Base-by-base conservation (phyloP, 2,329 filamentous ascomycete species). In the Aspergillus aculeatinus region DNA sequence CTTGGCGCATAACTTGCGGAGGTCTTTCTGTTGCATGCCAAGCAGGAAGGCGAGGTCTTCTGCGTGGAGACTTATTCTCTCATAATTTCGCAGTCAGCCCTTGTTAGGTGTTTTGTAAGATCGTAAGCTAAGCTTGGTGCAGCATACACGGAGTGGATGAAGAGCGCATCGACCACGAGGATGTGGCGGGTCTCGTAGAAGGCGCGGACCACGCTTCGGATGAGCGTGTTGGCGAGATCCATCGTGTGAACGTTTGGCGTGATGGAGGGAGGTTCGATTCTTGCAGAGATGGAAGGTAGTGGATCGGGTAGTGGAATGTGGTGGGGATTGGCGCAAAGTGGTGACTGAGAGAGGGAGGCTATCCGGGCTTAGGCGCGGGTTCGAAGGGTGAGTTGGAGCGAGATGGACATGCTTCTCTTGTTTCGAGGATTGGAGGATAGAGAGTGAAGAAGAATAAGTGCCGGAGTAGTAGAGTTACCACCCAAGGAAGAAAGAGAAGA, bases 121-220 rank as follows among this genome's bases (percentile, higher is more conserved):
- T 6, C 16, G 33, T 12, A 2, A 9, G 39, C 6, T 12, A 2
- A 9, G 39, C 6, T n/a, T 44, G 14, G 6, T 44, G 65, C 62
- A 57, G 66, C 83, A 72, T 82, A 86, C 80, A 84, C 90, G 77
- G 84, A 88, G 77, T 91, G 89, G 60, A 88, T 86, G 71, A 90
- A 85, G 61, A 92, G 84, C 64, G 92, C 91, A 80, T 96, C 89
- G 68, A 95, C 80, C 57, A 93, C 87, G 51, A 96, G 83, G 63
- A 95, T 88, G 71, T 95, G 89, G 70, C 92, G 89, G 39, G 89
- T 92, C 65, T 90, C 85, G 77, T 95, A 96, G 80, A 96, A 96
- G 59, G 91, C 88, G 73, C 92, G 90, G 70, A 88, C 89, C 44
- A 92, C 90, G 57, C 89, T 95, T 76, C 93, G 91, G 70, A 98